Evolutionary conservation across 2,329 filamentous ascomycete genomes (phyloP), one percentile per base, ranked within the genome.

Genomic region (Calonectria montana): DNA sequence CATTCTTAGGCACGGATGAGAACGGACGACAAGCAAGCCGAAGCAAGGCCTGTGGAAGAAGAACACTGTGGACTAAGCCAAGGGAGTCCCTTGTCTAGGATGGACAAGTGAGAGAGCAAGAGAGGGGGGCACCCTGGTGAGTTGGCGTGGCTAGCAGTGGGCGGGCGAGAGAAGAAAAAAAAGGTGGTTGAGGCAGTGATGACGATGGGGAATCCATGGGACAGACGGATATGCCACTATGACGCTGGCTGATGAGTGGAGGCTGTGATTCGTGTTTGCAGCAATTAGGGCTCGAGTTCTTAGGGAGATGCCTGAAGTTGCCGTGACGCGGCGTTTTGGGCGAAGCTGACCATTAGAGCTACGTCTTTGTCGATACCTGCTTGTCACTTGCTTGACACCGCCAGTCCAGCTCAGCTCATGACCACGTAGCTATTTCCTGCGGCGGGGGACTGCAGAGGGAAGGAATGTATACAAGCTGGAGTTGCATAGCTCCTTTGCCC

Each of bases 311-410:
- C 62, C 67, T 65, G 50, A 45, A 48, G 50, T 27, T 41, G 31
- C 35, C 27, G 45, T 67, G 68, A 70, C 68, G 69, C 69, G 69
- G 69, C 69, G 39, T 45, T 37, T 68, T 37, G 43, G 27, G 55
- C 25, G 15, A 35, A 21, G 35, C 23, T 21, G 29, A 9, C 48
- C 57, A 13, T 23, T 69, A 31, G 39, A 8, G n/a, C 35, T 43
- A 15, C 63, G 37, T 45, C 50, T n/a, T 39, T 31, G 29, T 31
- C 29, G 29, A 31, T 31, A 9, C 29, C 9, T 31, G 29, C 35
- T 65, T 50, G 35, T 27, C 25, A 16, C 39, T 12, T 39, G 31
- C 21, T 37, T 29, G 63, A 70, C 63, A 70, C 63, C 25, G 62
- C 68, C 48, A 55, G 45, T 62, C 53, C 62, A 62, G 55, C 43